Evolutionary conservation across 176 grass and related monocot species (phyloP).

Genomic region (Calamus simplicifolius): DNA sequence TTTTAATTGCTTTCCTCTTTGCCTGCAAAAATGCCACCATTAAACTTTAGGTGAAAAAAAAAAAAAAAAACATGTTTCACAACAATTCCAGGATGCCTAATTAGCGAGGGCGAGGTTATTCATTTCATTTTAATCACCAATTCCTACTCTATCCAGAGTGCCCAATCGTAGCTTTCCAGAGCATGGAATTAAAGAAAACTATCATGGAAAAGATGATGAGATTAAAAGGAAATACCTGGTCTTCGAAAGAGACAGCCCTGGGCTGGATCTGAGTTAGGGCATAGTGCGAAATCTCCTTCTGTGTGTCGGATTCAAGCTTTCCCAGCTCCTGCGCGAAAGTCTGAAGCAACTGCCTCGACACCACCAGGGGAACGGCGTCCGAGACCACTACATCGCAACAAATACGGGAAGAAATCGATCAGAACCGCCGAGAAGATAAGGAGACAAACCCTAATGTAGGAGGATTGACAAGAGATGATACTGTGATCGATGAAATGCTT

Average conservation of each 20-base stretch:
- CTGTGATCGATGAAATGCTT: constrained; percentile 97
- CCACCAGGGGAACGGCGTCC: constrained; percentile 88
- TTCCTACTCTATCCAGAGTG: too few relatives aligned
- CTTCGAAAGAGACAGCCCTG: constrained; percentile 90
- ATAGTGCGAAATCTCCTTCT: constrained; percentile 93
- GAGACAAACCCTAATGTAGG: not conserved
- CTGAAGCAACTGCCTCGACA: constrained; percentile 90
- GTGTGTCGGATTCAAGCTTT: constrained; percentile 63
- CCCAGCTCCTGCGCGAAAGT: constrained; percentile 89
- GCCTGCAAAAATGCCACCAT: too few relatives aligned
- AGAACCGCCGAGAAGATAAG: not conserved
- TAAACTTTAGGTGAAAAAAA: too few relatives aligned
- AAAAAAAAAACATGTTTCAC: too few relatives aligned
- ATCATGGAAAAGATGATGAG: not conserved
- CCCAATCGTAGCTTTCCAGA: too few relatives aligned
- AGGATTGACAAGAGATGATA: constrained; percentile 18
- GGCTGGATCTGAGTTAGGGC: constrained; percentile 94
- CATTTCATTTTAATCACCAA: too few relatives aligned
- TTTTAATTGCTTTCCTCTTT: too few relatives aligned
- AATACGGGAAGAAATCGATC: not conserved
- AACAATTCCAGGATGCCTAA: too few relatives aligned
- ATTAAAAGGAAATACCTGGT: constrained; percentile 52
- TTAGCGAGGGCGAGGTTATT: too few relatives aligned
- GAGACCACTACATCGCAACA: constrained; percentile 61
- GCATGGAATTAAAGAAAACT: too few relatives aligned